These are phyloP conservation scores for Nemania bipapillata DNA, from an alignment of 2,329 filamentous ascomycete genomes.

Conservation along the genomic window DNA sequence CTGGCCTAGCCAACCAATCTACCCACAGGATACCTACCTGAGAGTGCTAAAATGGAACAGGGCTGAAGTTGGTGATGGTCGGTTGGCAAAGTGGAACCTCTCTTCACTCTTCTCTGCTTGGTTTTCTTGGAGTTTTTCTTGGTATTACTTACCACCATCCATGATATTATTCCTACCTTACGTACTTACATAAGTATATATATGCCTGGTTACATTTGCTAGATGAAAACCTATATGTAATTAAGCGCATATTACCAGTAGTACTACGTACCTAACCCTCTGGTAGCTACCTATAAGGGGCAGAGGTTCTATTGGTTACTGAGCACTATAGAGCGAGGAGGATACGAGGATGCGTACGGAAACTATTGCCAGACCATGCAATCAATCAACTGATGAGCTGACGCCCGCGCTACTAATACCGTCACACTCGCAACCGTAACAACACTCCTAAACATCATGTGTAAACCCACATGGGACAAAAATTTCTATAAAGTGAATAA, in stretches of 20 bases:
- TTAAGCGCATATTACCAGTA: no score
- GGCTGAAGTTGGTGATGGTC: conserved; percentile 24
- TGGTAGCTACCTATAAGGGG: no score
- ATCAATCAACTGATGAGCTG: conserved; percentile 22
- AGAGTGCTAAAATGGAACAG: conserved; percentile 14
- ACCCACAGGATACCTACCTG: no score
- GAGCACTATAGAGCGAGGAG: no score
- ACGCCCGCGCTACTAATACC: background rate
- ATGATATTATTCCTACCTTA: no score
- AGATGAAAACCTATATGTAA: no score
- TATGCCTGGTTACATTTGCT: no score
- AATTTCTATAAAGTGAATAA: background rate
- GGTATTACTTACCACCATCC: background rate
- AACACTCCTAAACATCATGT: background rate
- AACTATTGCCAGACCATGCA: conserved; percentile 24
- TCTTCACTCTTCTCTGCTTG: conserved; percentile 1
- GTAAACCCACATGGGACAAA: no score
- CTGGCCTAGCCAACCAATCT: no score
- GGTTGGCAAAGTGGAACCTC: conserved; percentile 29
- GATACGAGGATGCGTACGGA: background rate
- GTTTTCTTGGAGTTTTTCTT: conserved; percentile 27
- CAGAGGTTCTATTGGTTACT: no score
- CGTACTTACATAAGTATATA: no score
- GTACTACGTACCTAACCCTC: no score
- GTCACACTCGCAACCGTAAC: background rate